Conservation (phyloP, 202 grass and related monocot genomes). For the Tripidium arundinaceum region DNA sequence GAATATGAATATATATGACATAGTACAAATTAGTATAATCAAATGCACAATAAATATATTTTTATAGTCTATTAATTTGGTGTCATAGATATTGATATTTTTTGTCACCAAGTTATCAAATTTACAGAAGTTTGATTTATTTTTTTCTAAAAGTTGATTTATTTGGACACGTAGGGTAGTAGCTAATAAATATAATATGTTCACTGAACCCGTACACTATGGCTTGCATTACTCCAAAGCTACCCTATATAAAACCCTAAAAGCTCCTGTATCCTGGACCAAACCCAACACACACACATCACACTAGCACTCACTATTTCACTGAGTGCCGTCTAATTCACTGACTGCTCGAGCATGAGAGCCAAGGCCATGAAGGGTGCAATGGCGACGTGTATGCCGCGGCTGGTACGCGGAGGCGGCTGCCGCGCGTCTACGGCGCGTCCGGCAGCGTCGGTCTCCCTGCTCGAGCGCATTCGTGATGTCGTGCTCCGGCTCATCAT, state of each 20-base stretch:
- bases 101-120: not conserved
- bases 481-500: slow-evolving; percentile 64
- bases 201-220: not conserved
- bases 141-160: not conserved
- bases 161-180: not conserved
- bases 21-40: not conserved
- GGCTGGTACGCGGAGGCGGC: slow-evolving; percentile 28
- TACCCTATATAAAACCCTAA: slow-evolving; percentile 30
- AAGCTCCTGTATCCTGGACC: not conserved
- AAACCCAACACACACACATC: not conserved
- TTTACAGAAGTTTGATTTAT: not conserved
- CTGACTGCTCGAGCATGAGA: not conserved
- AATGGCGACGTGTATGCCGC: slow-evolving; percentile 46
- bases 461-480: slow-evolving; percentile 63
- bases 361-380: not conserved
- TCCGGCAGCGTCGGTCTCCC: slow-evolving; percentile 47
- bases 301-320: not conserved
- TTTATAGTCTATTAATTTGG: not conserved
- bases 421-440: slow-evolving; percentile 38
- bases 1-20: not conserved
- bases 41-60: not conserved
- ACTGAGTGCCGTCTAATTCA: not conserved
- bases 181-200: not conserved
- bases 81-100: not conserved
- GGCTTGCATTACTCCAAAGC: not conserved